Base-by-base conservation (phyloP, 2,329 filamentous ascomycete genomes). In the Raffaelea arxii region DNA sequence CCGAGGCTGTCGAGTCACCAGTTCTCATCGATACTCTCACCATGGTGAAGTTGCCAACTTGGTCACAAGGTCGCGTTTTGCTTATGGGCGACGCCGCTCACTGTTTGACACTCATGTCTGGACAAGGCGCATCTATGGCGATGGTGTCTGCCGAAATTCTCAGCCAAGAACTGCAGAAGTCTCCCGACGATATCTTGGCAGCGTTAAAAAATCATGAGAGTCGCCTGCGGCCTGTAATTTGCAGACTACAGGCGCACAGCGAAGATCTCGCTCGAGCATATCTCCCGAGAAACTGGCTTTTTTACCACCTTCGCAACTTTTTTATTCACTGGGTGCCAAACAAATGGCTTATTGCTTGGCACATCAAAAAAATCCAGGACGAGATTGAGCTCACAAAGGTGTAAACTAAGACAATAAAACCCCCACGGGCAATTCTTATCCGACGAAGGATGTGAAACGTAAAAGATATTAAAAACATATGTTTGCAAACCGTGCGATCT, bases 1-100 rank as follows among this genome's bases (percentile, higher is more conserved):
- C n/a, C n/a, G n/a, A n/a, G n/a, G n/a, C n/a, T n/a, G n/a, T n/a
- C n/a, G n/a, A n/a, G n/a, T n/a, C n/a, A n/a, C n/a, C n/a, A n/a
- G n/a, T n/a, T n/a, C n/a, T n/a, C n/a, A n/a, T n/a, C n/a, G n/a
- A 40, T 21, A 5, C 38, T 12, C 19, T 24, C 6, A 40, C 19
- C 19, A 22, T 22, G 38, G 38, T 40, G 10, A n/a, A 40, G 38
- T 12, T 40, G 19, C 38, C 18, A 5, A 40, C 38, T 18, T 36
- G 32, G 32, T 36, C 32, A 5, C 32, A 36, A 18, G 32, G 32
- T 18, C 32, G 32, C 32, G 40, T 42, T 5, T 18, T 42, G 4
- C 7, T 42, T 16, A 6, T 42, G 23, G 24, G 40, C 40, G 40
- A 42, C 40, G 40, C 40, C 24, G 40, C 40, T 9, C 40, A 42